Conservation (phyloP, 495 filamentous ascomycete genomes). For the Neurospora sp. region DNA sequence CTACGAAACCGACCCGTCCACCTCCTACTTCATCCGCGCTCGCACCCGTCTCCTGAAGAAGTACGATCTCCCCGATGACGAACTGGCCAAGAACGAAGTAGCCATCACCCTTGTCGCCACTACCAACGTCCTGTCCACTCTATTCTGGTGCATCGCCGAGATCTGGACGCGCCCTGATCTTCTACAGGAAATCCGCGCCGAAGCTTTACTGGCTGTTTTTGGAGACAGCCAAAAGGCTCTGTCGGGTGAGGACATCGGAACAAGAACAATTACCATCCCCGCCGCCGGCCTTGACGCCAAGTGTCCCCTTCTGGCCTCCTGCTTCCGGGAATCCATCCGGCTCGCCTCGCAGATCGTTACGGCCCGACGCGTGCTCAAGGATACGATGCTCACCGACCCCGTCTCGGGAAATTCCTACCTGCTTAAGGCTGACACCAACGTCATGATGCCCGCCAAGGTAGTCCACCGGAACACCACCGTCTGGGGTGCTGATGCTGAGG, state of each 20-base stretch:
- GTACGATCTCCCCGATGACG: background rate
- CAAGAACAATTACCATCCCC: background rate
- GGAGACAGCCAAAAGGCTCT: background rate
- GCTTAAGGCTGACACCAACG: constrained; percentile 24
- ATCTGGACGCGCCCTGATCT: constrained; percentile 6
- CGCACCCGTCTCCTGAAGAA: constrained; percentile 1
- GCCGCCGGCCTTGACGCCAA: background rate
- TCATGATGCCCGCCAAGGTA: constrained; percentile 15
- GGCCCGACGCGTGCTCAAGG: constrained; percentile 17
- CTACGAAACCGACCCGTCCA: background rate
- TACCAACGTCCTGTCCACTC: constrained; percentile 13
- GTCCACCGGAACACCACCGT: constrained; percentile 17
- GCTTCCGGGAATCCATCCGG: constrained; percentile 14
- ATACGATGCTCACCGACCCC: constrained; percentile 19
- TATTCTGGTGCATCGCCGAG: constrained; percentile 11
- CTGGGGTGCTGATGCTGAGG: constrained; percentile 24
- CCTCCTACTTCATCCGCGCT: background rate
- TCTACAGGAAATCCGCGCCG: constrained; percentile 4
- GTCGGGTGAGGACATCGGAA: background rate
- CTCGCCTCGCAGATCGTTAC: constrained; percentile 6
- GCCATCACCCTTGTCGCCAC: constrained; percentile 3
- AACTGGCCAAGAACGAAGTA: constrained; percentile 7
- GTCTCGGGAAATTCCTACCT: constrained; percentile 18
- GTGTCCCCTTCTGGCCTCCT: constrained; percentile 8
- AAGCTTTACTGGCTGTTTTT: constrained; percentile 1